Base-by-base conservation (phyloP, 1,139 yeast genomes). In the Yarrowia galli region DNA sequence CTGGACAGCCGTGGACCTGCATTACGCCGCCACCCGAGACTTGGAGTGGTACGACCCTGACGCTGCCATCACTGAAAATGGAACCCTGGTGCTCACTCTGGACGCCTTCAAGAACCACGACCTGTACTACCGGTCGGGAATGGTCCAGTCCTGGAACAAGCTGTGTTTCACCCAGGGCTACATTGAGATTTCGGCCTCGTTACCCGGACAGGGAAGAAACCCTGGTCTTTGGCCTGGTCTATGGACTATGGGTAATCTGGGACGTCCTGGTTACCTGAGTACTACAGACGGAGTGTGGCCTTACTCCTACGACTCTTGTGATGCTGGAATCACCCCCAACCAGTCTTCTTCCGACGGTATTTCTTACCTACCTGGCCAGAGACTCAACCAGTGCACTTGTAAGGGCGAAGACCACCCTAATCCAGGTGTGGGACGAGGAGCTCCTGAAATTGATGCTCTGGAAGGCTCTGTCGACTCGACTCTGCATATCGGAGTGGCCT, bases 41-140 rank as follows among this genome's bases (percentile, higher is more conserved):
- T 81, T 90, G 74, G 97, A 91, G 79, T 91, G 97, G 96, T 91
- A 91, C 75, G 87, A 86, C 70, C 97, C 97, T 2, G 97, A 91
- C 76, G 96, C 96, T 5, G 85, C 81, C 1, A 81, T 86, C 7
- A 91, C 97, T 0, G 81, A 78, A 8, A 84, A 87, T 69, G 97
- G 97, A 66, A 81, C 91, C 1, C 78, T 90, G 60, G 79, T 80
- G 61, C 74, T 91, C 18, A 81, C 87, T 67, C 80, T 91, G 84
- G 97, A 91, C 74, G 92, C 96, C 3, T 88, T 79, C 75, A 80
- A 84, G 71, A 89, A 87, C 75, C 95, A 91, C 76, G 83, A 87
- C 72, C 79, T 91, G 70, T 87, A 84, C 74, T 91, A 91, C 78
- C 83, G 96, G 70, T 88, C 93, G 0, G 97, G 92, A 18, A 91